Conservation (phyloP, 2,329 filamentous ascomycete species). For the Macroventuria anomochaeta region DNA sequence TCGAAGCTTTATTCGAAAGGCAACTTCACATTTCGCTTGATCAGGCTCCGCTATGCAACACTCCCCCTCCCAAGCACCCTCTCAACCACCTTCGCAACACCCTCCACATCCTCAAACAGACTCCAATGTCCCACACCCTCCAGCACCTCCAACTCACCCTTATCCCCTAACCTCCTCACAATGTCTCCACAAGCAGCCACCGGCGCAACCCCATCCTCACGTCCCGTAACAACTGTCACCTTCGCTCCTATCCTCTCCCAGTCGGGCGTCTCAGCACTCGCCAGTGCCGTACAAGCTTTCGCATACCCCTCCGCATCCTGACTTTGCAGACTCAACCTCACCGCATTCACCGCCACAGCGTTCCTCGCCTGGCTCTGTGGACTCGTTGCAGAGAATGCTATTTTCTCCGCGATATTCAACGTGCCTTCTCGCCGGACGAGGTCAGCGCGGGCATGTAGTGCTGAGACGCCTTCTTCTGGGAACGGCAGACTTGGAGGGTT, state of each 20-base stretch:
- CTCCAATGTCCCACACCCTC: conserved; percentile 59
- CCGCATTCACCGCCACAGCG: conserved; percentile 52
- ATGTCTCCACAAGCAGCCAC: conserved; percentile 47
- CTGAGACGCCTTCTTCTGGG: conserved; percentile 44
- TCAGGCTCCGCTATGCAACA: not conserved
- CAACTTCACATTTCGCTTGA: not conserved
- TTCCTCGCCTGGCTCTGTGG: conserved; percentile 46
- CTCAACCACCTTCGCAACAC: conserved; percentile 41
- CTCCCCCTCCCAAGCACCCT: not conserved
- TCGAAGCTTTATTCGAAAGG: too few relatives aligned
- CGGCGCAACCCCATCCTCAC: conserved; percentile 55
- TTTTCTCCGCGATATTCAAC: conserved; percentile 49
- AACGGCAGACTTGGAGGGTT: conserved; percentile 58
- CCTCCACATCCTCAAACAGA: conserved; percentile 56
- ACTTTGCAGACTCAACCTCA: conserved; percentile 53
- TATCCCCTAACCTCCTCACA: conserved; percentile 32
- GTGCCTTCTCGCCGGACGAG: conserved; percentile 56
- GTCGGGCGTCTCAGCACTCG: conserved; percentile 47
- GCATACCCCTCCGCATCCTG: conserved; percentile 63
- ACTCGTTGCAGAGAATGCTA: conserved; percentile 50
- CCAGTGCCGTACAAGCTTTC: conserved; percentile 60
- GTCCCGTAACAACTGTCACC: conserved; percentile 54
- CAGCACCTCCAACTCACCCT: conserved; percentile 44
- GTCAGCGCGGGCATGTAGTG: conserved; percentile 46
- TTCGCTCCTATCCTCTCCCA: conserved; percentile 31